These are phyloP conservation scores for Scedosporium minutisporum DNA, from an alignment of 2,329 filamentous ascomycete genomes.

Conservation along the genomic window DNA sequence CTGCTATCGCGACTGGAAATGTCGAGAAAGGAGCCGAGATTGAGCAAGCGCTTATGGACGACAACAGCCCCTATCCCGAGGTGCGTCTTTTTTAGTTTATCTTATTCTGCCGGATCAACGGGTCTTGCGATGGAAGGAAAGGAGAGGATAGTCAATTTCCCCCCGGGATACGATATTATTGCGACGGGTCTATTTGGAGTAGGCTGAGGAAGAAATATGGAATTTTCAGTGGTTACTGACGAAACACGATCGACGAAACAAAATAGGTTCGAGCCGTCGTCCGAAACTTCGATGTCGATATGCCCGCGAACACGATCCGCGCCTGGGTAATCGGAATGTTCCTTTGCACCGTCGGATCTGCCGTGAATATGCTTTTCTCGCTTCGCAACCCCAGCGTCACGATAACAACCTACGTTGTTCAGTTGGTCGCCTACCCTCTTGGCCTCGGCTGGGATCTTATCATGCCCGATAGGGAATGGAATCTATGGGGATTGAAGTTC, in stretches of 20 bases:
- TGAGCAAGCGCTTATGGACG: conserved; percentile 48
- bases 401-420: conserved; percentile 52
- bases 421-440: conserved; percentile 52
- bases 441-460: conserved; percentile 45
- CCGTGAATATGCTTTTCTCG: conserved; percentile 51
- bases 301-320: conserved; percentile 55
- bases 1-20: conserved; percentile 44
- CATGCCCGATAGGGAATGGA: conserved; percentile 43
- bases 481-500: conserved; percentile 41
- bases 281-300: conserved; percentile 53
- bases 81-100: conserved; percentile 24
- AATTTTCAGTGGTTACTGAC: not conserved
- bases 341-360: conserved; percentile 52
- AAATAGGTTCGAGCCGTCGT: conserved; percentile 54
- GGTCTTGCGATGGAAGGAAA: too few species aligned
- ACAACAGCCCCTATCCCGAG: conserved; percentile 60
- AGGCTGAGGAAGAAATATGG: not conserved
- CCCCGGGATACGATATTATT: too few species aligned
- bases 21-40: conserved; percentile 46
- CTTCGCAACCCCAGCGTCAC: conserved; percentile 48
- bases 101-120: too few species aligned
- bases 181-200: too few species aligned
- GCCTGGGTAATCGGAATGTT: conserved; percentile 54
- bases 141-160: too few species aligned
- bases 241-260: conserved; percentile 6